Evolutionary conservation across 1,284 basidiomycete species (phyloP).

Genomic region (Sporisorium graminicola): DNA sequence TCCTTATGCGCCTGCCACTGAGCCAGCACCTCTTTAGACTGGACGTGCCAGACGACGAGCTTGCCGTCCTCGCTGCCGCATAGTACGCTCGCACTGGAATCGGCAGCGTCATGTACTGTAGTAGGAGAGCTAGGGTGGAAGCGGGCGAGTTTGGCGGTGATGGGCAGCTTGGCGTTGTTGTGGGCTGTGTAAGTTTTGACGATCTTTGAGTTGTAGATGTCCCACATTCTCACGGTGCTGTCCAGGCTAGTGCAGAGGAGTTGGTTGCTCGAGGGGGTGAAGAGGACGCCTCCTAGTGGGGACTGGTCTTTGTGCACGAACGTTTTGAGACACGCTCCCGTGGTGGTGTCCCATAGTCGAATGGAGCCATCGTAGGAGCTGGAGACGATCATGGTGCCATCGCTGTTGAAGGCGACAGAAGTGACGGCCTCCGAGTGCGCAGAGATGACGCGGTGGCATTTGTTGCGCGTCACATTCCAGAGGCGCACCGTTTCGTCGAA

Average conservation of each 20-base stretch:
- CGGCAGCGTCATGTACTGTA: too few relatives aligned
- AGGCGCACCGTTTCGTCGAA: slow-evolving; percentile 94
- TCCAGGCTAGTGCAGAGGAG: slow-evolving; percentile 91
- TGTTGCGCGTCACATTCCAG: slow-evolving; percentile 86
- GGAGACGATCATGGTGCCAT: slow-evolving; percentile 92
- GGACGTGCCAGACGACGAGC: slow-evolving; percentile 90
- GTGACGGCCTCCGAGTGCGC: slow-evolving; percentile 98
- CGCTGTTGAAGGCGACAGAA: slow-evolving; percentile 89
- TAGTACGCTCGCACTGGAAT: slow-evolving; percentile 74
- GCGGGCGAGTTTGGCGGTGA: slow-evolving; percentile 35
- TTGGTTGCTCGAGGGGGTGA: slow-evolving; percentile 91
- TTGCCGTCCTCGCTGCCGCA: slow-evolving; percentile 91
- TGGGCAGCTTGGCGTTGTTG: slow-evolving; percentile 80
- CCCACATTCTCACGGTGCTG: slow-evolving; percentile 92
- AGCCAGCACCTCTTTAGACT: slow-evolving; percentile 81
- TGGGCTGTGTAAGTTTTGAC: slow-evolving; percentile 92
- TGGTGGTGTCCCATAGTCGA: slow-evolving; percentile 86
- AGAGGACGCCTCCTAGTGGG: slow-evolving; percentile 86
- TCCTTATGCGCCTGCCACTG: slow-evolving; percentile 82
- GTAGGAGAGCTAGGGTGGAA: too few relatives aligned
- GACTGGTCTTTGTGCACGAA: slow-evolving; percentile 95
- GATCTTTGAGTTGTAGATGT: slow-evolving; percentile 88
- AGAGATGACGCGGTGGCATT: slow-evolving; percentile 72
- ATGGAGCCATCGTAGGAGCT: slow-evolving; percentile 96
- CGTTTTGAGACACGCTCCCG: slow-evolving; percentile 96